A percentile compares a stretch with the other conserved stretches of the same genome.
Evolutionary conservation across 768 basidiomycete species (phyloP).

Genomic region (Suillus variegatus): DNA sequence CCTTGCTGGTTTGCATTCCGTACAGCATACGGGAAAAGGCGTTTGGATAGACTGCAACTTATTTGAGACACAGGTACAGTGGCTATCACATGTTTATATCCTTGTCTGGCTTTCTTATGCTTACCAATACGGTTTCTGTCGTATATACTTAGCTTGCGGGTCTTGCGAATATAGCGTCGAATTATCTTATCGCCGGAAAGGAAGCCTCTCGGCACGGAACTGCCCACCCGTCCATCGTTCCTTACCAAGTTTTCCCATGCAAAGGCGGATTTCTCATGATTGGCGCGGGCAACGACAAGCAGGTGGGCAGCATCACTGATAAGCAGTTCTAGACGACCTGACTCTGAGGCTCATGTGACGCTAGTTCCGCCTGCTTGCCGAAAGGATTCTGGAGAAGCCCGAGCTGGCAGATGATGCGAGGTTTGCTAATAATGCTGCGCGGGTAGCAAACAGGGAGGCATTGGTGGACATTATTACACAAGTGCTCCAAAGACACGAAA

Average conservation of each 20-base stretch:
- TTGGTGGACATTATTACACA: slow-evolving; percentile 70
- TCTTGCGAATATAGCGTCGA: slow-evolving; percentile 89
- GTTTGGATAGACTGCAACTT: slow-evolving; percentile 92
- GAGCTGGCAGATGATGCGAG: slow-evolving; percentile 59
- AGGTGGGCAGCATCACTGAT: slow-evolving; percentile 43
- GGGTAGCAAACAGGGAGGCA: slow-evolving; percentile 75
- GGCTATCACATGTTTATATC: not conserved
- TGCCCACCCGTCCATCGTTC: slow-evolving; percentile 90
- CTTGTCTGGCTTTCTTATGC: not conserved
- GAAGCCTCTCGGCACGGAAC: slow-evolving; percentile 90
- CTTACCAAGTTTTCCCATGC: slow-evolving; percentile 90
- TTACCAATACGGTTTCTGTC: not conserved
- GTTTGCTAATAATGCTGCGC: slow-evolving; percentile 72
- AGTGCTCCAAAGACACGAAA: slow-evolving; percentile 53
- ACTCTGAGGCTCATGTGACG: slow-evolving; percentile 6
- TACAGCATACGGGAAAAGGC: slow-evolving; percentile 82
- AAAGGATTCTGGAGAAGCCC: slow-evolving; percentile 61
- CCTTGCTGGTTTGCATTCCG: slow-evolving; percentile 84
- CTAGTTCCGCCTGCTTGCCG: slow-evolving; percentile 72
- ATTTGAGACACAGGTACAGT: slow-evolving; percentile 82
- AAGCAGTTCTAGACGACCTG: slow-evolving; percentile 9
- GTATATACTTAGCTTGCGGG: slow-evolving; percentile 70
- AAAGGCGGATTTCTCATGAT: slow-evolving; percentile 91
- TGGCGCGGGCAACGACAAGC: slow-evolving; percentile 88
- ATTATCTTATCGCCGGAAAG: slow-evolving; percentile 84